These are phyloP conservation scores for Lyophyllum atratum DNA, from an alignment of 768 basidiomycete species.

Conservation along the genomic window DNA sequence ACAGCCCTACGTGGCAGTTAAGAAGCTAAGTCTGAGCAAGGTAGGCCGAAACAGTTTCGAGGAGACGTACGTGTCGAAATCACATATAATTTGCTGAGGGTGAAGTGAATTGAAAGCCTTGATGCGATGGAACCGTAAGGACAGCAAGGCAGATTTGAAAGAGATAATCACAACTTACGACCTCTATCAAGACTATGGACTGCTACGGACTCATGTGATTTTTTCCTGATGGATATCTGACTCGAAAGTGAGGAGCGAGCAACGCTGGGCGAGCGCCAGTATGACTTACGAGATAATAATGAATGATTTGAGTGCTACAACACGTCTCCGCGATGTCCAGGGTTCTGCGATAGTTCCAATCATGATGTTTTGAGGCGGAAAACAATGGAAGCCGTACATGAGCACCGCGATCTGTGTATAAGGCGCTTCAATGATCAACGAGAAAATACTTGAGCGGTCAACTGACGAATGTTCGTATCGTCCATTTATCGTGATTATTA, in stretches of 20 bases:
- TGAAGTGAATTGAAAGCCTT: slow-evolving; percentile 9
- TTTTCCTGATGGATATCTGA: slow-evolving; percentile 9
- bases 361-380: background rate
- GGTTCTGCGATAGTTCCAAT: background rate
- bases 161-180: too few relatives aligned
- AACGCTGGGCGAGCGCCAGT: background rate
- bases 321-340: slow-evolving; percentile 17
- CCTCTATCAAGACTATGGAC: too few relatives aligned
- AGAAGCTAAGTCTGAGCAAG: background rate
- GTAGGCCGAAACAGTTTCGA: background rate
- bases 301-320: slow-evolving; percentile 10
- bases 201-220: too few relatives aligned
- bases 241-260: background rate
- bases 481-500: slow-evolving; percentile 12
- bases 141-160: background rate
- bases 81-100: slow-evolving; percentile 10
- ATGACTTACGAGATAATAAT: slow-evolving; percentile 14
- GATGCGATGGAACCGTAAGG: background rate
- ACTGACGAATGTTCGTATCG: slow-evolving; percentile 11
- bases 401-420: slow-evolving; percentile 2
- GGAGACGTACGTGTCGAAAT: slow-evolving; percentile 9
- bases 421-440: background rate
- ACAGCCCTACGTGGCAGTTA: background rate
- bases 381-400: slow-evolving; percentile 10
- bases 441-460: background rate